A percentile compares a stretch with the other conserved stretches of the same genome.
phyloP scores from a whole-genome alignment of 495 filamentous ascomycete genomes.

The Penicillium robsamsonii region DNA sequence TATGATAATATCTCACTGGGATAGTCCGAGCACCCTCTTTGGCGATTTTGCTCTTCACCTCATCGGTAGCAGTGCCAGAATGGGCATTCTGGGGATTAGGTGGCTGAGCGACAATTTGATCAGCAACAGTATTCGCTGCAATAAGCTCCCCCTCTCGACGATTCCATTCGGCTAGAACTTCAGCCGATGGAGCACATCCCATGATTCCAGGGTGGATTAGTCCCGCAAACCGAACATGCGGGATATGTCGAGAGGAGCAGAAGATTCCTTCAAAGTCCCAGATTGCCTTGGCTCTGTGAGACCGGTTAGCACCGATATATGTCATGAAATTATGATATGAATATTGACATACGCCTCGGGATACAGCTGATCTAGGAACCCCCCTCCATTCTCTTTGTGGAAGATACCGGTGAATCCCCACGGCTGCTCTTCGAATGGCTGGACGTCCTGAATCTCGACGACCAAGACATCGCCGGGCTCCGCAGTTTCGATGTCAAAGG shows the following conservation, averaged over 20 bases:
- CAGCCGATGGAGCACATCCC: conserved; percentile 78
- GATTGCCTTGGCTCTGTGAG: conserved; percentile 78
- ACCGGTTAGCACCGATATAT: neutral
- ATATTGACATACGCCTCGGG: conserved; percentile 62
- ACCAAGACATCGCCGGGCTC: conserved; percentile 83
- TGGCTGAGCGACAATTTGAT: conserved; percentile 77
- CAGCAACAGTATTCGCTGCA: conserved; percentile 55
- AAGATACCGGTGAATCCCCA: conserved; percentile 96
- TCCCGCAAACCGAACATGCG: conserved; percentile 83
- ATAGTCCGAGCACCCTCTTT: conserved; percentile 87
- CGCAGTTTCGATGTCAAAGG: conserved; percentile 85
- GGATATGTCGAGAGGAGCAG: conserved; percentile 87
- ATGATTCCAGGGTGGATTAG: conserved; percentile 94
- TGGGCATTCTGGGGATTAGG: conserved; percentile 70
- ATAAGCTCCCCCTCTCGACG: conserved; percentile 77
- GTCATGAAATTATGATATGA: neutral
- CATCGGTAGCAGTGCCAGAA: conserved; percentile 61
- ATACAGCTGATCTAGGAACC: conserved; percentile 88
- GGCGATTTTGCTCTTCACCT: conserved; percentile 70
- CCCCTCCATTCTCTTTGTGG: conserved; percentile 78
- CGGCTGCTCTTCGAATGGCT: conserved; percentile 80
- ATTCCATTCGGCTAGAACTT: conserved; percentile 75
- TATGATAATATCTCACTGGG: conserved; percentile 52
- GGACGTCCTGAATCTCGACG: conserved; percentile 94
- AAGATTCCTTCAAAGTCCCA: conserved; percentile 98